Evolutionary conservation across 352 stramenopile genomes (phyloP).

Genomic region (Phytopythium kandeliae): DNA sequence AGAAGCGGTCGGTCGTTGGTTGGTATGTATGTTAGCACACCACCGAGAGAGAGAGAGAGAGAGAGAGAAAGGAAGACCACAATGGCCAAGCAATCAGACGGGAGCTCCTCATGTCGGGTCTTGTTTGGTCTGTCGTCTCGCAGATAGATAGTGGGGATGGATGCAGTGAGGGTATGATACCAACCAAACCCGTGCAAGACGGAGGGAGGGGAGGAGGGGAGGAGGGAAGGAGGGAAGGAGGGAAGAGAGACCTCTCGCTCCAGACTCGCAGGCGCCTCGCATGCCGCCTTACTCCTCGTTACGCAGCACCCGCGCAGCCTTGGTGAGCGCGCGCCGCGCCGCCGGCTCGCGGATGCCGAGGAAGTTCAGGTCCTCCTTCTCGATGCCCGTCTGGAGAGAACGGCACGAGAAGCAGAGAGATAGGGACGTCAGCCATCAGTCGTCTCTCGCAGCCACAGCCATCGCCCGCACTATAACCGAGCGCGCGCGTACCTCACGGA

Average conservation of each 20-base stretch:
- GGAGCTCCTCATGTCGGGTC: neutral
- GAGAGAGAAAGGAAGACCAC: too few species aligned
- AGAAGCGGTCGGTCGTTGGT: too few species aligned
- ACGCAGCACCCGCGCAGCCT: slow-evolving; percentile 46
- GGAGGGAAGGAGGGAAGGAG: neutral
- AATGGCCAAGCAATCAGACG: neutral
- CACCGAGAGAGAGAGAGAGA: too few species aligned
- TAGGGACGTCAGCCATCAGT: neutral
- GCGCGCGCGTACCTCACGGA: slow-evolving; percentile 56
- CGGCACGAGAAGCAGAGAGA: neutral
- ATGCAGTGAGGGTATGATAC: neutral
- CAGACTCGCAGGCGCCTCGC: neutral
- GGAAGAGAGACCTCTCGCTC: neutral
- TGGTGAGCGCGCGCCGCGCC: slow-evolving; percentile 54
- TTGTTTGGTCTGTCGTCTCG: neutral
- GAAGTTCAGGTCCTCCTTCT: slow-evolving; percentile 84
- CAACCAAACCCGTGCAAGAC: too few species aligned
- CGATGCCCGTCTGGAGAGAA: slow-evolving; percentile 65
- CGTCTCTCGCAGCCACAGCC: too few species aligned
- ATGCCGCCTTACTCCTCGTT: slow-evolving; percentile 22
- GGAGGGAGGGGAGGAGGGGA: neutral
- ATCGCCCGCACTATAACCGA: neutral
- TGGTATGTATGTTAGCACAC: too few species aligned
- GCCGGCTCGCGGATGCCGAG: slow-evolving; percentile 66
- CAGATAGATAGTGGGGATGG: slow-evolving; percentile 2